Conservation (phyloP, 306 rosid genomes). For the Leucaena leucocephala region DNA sequence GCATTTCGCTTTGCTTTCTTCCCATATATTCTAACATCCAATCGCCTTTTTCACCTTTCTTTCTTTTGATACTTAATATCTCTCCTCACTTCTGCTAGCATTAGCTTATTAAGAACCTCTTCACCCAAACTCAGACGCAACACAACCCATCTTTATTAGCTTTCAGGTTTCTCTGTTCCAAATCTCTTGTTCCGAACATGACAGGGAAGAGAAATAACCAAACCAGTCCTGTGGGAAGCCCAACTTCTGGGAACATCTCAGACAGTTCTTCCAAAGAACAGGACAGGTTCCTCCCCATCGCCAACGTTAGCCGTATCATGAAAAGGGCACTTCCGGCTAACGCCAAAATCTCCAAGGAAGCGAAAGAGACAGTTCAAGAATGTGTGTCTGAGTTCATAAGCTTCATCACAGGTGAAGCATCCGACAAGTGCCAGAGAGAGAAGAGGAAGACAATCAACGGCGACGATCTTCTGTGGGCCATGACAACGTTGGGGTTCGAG, state of each 20-base stretch:
- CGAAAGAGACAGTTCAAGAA: slow-evolving; percentile 84
- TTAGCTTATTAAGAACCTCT: not conserved
- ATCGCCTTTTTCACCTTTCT: slow-evolving; percentile 37
- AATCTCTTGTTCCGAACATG: slow-evolving; percentile 43
- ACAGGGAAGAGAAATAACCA: slow-evolving; percentile 54
- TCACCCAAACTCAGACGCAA: slow-evolving; percentile 19
- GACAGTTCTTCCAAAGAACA: slow-evolving; percentile 69
- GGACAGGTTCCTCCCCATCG: slow-evolving; percentile 84
- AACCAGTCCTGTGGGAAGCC: slow-evolving; percentile 72
- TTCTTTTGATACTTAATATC: not conserved
- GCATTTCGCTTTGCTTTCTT: slow-evolving; percentile 33
- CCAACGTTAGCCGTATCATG: slow-evolving; percentile 88
- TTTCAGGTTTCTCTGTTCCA: slow-evolving; percentile 20
- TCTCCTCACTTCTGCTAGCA: not conserved
- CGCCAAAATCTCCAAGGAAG: slow-evolving; percentile 86
- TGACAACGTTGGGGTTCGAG: slow-evolving; percentile 84
- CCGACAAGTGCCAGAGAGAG: slow-evolving; percentile 81
- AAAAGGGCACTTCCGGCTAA: slow-evolving; percentile 80
- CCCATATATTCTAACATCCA: slow-evolving; percentile 39
- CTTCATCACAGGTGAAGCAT: slow-evolving; percentile 92
- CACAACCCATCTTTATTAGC: not conserved
- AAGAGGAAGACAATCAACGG: slow-evolving; percentile 90
- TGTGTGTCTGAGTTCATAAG: slow-evolving; percentile 92
- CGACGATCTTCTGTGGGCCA: slow-evolving; percentile 90
- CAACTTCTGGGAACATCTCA: slow-evolving; percentile 68